Conservation (phyloP, 305 asterid species). For the Rubia peregrina region DNA sequence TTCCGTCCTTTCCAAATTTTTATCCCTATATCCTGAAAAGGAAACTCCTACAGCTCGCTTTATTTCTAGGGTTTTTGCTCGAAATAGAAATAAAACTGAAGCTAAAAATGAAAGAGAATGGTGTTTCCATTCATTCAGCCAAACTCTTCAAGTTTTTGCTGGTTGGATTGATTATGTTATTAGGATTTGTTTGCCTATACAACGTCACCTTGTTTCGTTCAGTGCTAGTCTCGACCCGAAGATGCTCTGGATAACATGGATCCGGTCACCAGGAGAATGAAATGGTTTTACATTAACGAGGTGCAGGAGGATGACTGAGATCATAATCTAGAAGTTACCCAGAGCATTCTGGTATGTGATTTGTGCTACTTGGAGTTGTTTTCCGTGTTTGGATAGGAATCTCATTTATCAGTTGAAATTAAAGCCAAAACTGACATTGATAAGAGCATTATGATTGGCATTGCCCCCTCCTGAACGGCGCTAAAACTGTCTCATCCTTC, state of each 20-base stretch:
- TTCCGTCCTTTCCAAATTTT: neutral
- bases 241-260: slow-evolving; percentile 48
- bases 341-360: slow-evolving; percentile 78
- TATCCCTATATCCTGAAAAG: neutral
- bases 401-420: slow-evolving; percentile 52
- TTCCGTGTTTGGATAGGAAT: slow-evolving; percentile 82
- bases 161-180: slow-evolving; percentile 41
- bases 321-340: slow-evolving; percentile 44
- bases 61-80: slow-evolving; percentile 27
- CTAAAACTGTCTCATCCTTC: slow-evolving; percentile 76
- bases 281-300: slow-evolving; percentile 42
- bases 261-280: slow-evolving; percentile 36
- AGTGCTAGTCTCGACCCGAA: slow-evolving; percentile 49
- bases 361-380: slow-evolving; percentile 70
- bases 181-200: slow-evolving; percentile 59
- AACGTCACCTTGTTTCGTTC: slow-evolving; percentile 42
- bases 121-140: slow-evolving; percentile 26
- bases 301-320: slow-evolving; percentile 47
- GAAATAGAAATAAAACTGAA: neutral
- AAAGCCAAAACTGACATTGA: slow-evolving; percentile 65
- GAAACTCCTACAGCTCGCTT: neutral
- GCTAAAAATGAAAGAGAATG: slow-evolving; percentile 44
- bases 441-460: slow-evolving; percentile 99
- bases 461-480: slow-evolving; percentile 79
- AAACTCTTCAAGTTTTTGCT: slow-evolving; percentile 45